phyloP scores from a whole-genome alignment of 257 asterid species.

The Marsdenia floribunda region DNA sequence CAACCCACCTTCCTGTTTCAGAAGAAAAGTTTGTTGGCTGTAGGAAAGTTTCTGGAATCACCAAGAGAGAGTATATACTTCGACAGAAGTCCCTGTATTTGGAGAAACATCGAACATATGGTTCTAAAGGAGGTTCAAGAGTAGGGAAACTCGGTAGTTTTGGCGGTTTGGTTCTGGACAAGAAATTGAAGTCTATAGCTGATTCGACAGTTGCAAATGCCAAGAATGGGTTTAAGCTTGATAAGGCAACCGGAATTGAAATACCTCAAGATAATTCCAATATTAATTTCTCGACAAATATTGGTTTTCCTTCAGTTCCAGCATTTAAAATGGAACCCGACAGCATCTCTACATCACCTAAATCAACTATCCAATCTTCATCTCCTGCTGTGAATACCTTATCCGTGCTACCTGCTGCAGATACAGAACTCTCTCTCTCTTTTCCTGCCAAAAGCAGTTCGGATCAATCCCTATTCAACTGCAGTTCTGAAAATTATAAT shows the following conservation, averaged over 20 bases:
- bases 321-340: conserved; percentile 39
- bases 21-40: conserved; percentile 64
- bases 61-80: conserved; percentile 66
- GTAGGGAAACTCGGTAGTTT: conserved; percentile 51
- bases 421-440: conserved; percentile 84
- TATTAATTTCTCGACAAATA: conserved; percentile 35
- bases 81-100: conserved; percentile 68
- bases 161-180: conserved; percentile 66
- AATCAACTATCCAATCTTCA: conserved; percentile 34
- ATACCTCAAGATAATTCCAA: conserved; percentile 34
- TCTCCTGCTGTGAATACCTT: conserved; percentile 35
- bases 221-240: conserved; percentile 42
- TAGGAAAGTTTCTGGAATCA: conserved; percentile 63
- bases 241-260: conserved; percentile 40
- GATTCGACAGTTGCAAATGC: conserved; percentile 49
- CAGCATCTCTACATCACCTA: conserved; percentile 30
- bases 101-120: conserved; percentile 66
- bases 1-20: conserved; percentile 33
- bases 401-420: conserved; percentile 59
- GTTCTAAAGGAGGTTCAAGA: conserved; percentile 58
- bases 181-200: conserved; percentile 65
- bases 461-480: conserved; percentile 51
- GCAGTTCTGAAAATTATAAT: conserved; percentile 28
- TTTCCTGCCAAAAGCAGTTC: conserved; percentile 52
- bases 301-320: conserved; percentile 44